Conservation (phyloP, 352 stramenopile species). For the Pythium sukuiense region DNA sequence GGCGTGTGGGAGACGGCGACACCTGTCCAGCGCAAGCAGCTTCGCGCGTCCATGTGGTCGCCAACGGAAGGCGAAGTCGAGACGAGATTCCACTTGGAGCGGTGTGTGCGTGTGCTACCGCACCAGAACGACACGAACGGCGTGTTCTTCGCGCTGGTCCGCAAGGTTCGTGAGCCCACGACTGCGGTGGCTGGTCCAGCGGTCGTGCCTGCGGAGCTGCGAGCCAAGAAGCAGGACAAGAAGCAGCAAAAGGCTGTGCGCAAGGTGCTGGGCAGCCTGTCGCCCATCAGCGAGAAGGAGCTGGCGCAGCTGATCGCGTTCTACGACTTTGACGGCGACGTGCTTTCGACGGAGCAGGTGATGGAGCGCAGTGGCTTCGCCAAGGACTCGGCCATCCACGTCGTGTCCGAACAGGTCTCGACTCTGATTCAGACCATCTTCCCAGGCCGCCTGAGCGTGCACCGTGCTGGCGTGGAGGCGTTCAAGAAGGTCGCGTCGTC, state of each 20-base stretch:
- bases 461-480: slow-evolving; percentile 61
- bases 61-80: slow-evolving; percentile 52
- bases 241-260: slow-evolving; percentile 51
- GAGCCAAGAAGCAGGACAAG: slow-evolving; percentile 30
- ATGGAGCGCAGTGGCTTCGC: slow-evolving; percentile 68
- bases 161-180: slow-evolving; percentile 47
- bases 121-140: slow-evolving; percentile 98
- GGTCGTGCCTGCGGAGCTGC: slow-evolving; percentile 13
- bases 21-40: slow-evolving; percentile 49
- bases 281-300: slow-evolving; percentile 40
- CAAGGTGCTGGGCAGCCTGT: slow-evolving; percentile 69
- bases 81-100: slow-evolving; percentile 73
- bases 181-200: slow-evolving; percentile 37
- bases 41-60: slow-evolving; percentile 85
- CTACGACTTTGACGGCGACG: slow-evolving; percentile 32
- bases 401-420: slow-evolving; percentile 59
- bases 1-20: slow-evolving; percentile 50
- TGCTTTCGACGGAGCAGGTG: slow-evolving; percentile 31
- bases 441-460: slow-evolving; percentile 52
- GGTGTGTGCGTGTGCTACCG: slow-evolving; percentile 94
- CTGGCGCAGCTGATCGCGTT: slow-evolving; percentile 40
- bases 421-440: slow-evolving; percentile 38
- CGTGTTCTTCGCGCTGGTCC: slow-evolving; percentile 97
- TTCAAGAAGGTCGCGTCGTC: slow-evolving; percentile 26
- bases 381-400: slow-evolving; percentile 66